Evolutionary conservation across 208 protist genomes (phyloP).

Genomic region (Trypanosoma lewisi): DNA sequence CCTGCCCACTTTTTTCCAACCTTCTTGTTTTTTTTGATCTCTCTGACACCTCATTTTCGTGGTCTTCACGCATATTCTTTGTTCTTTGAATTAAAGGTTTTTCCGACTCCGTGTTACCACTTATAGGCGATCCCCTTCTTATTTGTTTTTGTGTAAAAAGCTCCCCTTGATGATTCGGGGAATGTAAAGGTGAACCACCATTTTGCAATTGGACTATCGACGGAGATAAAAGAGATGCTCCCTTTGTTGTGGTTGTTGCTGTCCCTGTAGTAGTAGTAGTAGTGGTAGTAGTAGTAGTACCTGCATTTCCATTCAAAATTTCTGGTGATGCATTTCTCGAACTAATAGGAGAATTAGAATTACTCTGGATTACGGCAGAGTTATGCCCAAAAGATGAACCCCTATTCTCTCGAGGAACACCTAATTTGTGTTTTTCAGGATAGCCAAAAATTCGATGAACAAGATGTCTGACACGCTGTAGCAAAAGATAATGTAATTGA

Average conservation of each 20-base stretch:
- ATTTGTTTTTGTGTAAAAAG: not conserved
- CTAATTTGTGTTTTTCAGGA: slow-evolving; percentile 21
- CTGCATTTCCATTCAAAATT: not conserved
- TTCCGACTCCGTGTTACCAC: slow-evolving; percentile 2
- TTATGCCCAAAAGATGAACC: slow-evolving; percentile 28
- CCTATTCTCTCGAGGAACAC: not conserved
- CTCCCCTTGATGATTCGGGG: not conserved
- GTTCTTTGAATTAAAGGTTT: not conserved
- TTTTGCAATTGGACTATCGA: not conserved
- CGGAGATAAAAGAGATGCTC: not conserved
- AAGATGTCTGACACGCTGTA: slow-evolving; percentile 68
- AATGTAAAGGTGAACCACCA: not conserved
- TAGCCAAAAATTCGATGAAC: slow-evolving; percentile 62
- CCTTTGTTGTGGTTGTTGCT: not conserved
- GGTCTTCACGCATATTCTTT: not conserved
- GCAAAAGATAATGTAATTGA: slow-evolving; percentile 47
- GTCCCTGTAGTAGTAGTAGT: too few relatives aligned
- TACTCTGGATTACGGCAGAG: slow-evolving; percentile 29
- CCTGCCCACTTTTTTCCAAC: slow-evolving; percentile 15
- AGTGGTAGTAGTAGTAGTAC: too few relatives aligned
- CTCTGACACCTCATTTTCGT: slow-evolving; percentile 4
- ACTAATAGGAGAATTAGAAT: slow-evolving; percentile 27
- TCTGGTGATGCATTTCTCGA: slow-evolving; percentile 32
- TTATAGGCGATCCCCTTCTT: not conserved
- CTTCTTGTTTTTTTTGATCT: slow-evolving; percentile 12